A percentile compares a stretch with the other conserved stretches of the same genome.
Evolutionary conservation across 108 stramenopile genomes (phyloP).

Genomic region (Aureococcus anophagefferens): DNA sequence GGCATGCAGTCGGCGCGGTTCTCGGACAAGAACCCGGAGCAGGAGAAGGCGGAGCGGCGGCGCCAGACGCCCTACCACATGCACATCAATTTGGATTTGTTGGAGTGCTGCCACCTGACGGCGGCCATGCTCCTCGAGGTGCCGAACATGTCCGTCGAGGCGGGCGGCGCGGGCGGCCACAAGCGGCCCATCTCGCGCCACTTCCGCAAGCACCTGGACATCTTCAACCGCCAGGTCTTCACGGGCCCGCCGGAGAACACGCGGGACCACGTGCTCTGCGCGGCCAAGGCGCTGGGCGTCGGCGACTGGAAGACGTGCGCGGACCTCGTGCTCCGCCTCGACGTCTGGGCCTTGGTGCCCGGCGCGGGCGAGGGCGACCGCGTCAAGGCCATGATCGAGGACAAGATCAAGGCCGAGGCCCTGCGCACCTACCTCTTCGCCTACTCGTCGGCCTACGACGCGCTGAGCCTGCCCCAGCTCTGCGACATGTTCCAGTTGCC

Average conservation of each 20-base stretch:
- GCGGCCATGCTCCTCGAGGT: constrained; percentile 96
- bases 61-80: constrained; percentile 90
- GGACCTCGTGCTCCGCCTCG: constrained; percentile 61
- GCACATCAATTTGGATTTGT: constrained; percentile 88
- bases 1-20: constrained; percentile 64
- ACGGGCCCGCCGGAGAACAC: constrained; percentile 97
- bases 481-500: constrained; percentile 92
- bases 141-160: constrained; percentile 70
- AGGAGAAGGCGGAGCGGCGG: constrained; percentile 94
- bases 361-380: constrained; percentile 59
- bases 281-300: constrained; percentile 68
- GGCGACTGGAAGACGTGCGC: constrained; percentile 88
- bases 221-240: constrained; percentile 86
- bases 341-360: constrained; percentile 88
- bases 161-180: constrained; percentile 32
- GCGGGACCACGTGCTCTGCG: constrained; percentile 88
- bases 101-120: constrained; percentile 91
- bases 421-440: constrained; percentile 85
- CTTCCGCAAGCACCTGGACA: constrained; percentile 84
- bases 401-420: constrained; percentile 90
- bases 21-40: constrained; percentile 78
- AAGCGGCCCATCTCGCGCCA: constrained; percentile 68
- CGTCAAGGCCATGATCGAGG: constrained; percentile 67
- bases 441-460: constrained; percentile 80
- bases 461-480: constrained; percentile 69